Percentiles rank a stretch among this genome's conserved stretches.
These are phyloP conservation scores for Bruguiera gymnorhiza DNA, from an alignment of 345 rosid genomes.

Conservation along the genomic window DNA sequence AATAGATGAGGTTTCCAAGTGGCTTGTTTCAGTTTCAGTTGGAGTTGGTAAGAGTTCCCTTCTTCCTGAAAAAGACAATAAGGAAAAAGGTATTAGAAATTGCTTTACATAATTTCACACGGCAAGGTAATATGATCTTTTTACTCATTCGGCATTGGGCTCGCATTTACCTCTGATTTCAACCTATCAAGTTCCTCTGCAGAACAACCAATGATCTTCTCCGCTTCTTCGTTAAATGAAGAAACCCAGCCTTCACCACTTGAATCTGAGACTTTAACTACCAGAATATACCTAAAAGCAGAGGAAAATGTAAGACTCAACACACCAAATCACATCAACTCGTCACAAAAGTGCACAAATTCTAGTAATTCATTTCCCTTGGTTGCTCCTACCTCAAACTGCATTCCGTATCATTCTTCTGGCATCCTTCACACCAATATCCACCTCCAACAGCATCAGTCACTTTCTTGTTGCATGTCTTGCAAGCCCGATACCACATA, in stretches of 20 bases:
- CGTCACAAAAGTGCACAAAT: not conserved
- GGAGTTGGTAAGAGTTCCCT: slow-evolving; percentile 48
- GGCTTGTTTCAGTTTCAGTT: slow-evolving; percentile 63
- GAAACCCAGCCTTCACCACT: slow-evolving; percentile 83
- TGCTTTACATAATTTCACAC: not conserved
- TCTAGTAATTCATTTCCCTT: not conserved
- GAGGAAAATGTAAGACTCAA: not conserved
- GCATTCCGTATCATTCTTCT: slow-evolving; percentile 76
- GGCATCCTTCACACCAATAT: slow-evolving; percentile 97
- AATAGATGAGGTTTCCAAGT: slow-evolving; percentile 82
- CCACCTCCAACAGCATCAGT: slow-evolving; percentile 84
- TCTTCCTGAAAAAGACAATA: slow-evolving; percentile 40
- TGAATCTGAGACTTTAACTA: slow-evolving; percentile 58
- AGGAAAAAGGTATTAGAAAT: not conserved
- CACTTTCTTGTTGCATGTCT: slow-evolving; percentile 90
- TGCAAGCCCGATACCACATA: slow-evolving; percentile 97
- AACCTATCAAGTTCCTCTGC: slow-evolving; percentile 79
- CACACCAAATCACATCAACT: not conserved
- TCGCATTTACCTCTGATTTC: slow-evolving; percentile 50
- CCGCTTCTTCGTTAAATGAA: slow-evolving; percentile 77
- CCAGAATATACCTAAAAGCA: slow-evolving; percentile 66
- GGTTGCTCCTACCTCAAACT: slow-evolving; percentile 49
- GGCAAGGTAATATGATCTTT: too few species aligned
- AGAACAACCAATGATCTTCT: slow-evolving; percentile 65
- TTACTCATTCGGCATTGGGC: too few species aligned